Evolutionary conservation across 805 yeast genomes (phyloP), one percentile per base, ranked within the genome.

Genomic region (Kluyveromyces wickerhamii): DNA sequence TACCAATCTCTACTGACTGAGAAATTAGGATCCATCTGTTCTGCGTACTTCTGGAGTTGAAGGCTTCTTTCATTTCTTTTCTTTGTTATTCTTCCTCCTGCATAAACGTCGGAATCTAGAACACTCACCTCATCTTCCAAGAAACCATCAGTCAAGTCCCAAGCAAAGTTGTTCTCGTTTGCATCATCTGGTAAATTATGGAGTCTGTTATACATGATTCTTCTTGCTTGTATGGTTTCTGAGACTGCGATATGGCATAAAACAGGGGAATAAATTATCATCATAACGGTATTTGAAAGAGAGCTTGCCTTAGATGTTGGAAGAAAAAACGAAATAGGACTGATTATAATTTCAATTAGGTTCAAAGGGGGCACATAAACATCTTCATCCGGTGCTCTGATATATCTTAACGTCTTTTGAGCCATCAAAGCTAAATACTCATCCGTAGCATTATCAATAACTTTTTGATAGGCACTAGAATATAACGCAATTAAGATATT

Each of bases 301-400:
- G 45, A 36, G 10, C 48, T 47, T 29, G 57, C 67, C n/a, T 54
- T 28, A 46, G 21, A 35, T 25, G 33, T 45, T 44, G 33, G 50
- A 43, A 64, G 40, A 55, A 63, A 56, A 55, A 63, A 65, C 28
- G 35, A 66, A 48, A 36, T 68, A 19, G 75, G 76, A 19, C 69
- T 52, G 4, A 77, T 46, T 6, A 72, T 30, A 1, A 79, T 32
- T 56, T 86, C 95, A 35, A 86, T 59, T 45, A 86, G 54, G 54
- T 86, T 86, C 43, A 84, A 68, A 4, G 95, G 95, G 4, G 95
- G 89, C 17, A 84, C 87, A 53, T 74, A 86, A 26, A 85, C 81
- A 50, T 81, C 76, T 38, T 76, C 79, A 60, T 86, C 95, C 0
- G 95, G 95, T 0, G 95, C 95, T 47, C 95, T 69, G 35, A 85